A percentile compares a stretch with the other conserved stretches of the same genome.
Evolutionary conservation across 2,329 filamentous ascomycete genomes (phyloP).

Genomic region (Penicillium sp.): DNA sequence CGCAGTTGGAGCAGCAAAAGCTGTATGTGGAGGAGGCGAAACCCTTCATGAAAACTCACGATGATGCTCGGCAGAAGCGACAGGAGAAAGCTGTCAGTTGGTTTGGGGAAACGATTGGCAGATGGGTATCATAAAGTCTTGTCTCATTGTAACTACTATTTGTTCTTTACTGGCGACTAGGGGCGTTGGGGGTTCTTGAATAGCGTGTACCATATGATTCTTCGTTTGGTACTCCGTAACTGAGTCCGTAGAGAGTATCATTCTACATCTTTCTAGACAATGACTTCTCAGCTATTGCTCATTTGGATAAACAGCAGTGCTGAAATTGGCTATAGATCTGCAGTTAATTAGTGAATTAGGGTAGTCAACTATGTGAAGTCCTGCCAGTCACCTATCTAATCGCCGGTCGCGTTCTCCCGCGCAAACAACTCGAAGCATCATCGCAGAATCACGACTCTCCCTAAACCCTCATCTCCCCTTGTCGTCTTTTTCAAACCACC

Average conservation of each 20-base stretch:
- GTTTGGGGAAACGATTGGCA: slow-evolving; percentile 45
- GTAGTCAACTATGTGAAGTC: no score
- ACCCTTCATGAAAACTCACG: slow-evolving; percentile 37
- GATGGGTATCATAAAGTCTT: slow-evolving; percentile 35
- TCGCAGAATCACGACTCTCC: slow-evolving; percentile 21
- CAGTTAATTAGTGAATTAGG: no score
- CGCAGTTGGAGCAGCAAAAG: slow-evolving; percentile 38
- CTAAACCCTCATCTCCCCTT: neutral
- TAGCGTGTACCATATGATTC: neutral
- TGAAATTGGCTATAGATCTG: no score
- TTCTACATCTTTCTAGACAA: neutral
- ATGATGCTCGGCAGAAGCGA: slow-evolving; percentile 37
- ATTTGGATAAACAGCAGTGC: no score
- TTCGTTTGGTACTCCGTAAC: neutral
- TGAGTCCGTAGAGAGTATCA: no score
- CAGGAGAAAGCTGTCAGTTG: slow-evolving; percentile 40
- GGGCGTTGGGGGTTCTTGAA: slow-evolving; percentile 4
- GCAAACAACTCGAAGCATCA: slow-evolving; percentile 30
- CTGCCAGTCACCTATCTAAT: no score
- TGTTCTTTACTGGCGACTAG: slow-evolving; percentile 1
- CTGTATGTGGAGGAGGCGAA: slow-evolving; percentile 36
- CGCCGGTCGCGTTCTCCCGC: slow-evolving; percentile 26
- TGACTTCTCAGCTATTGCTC: neutral
- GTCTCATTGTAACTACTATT: neutral
- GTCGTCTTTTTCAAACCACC: neutral